Base-by-base conservation (phyloP, 2,329 filamentous ascomycete genomes). In the Colletotrichum australisinense region DNA sequence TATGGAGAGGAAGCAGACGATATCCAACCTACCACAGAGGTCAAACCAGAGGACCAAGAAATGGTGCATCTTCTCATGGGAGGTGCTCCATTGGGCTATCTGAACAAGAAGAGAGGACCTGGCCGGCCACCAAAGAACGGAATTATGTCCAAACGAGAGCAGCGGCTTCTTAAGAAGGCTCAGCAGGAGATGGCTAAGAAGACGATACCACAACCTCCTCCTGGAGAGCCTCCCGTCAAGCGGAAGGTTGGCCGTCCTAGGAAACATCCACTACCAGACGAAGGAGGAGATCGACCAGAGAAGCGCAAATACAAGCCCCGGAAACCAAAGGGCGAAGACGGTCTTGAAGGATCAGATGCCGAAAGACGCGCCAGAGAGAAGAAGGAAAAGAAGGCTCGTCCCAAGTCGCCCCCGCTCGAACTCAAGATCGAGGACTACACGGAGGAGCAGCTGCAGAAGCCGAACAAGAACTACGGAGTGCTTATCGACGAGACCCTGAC, bases 81-180 rank as follows among this genome's bases (percentile, higher is more conserved):
- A 69, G 65, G 74, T 52, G 28, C 60, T 12, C 74, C 69, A 14
- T 46, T 67, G 30, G 65, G 62, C 28, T 64, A 64, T n/a, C 62
- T 49, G 8, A 53, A 64, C 30, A 93, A 90, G 82, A 92, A 93
- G 75, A 91, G 93, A 76, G 94, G 94, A 16, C 94, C 94, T 11
- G 94, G 94, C n/a, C 86, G 94, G 66, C 94, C 94, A 24, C 94
- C 94, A 0, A 95, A 95, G 84, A 93, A 95, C 78, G 94, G 94
- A 32, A 89, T 95, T 79, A 94, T 95, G 90, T 95, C 93, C 1
- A 95, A 95, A 82, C 88, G 94, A 69, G 92, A 95, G 78, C 88
- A 92, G 76, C 87, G 90, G 22, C 81, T 91, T 60, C 87, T 91
- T 8, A 90, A 92, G 83, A 93, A 92, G 80, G 85, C 88, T 73